Evolutionary conservation across 2,329 filamentous ascomycete genomes (phyloP).

Genomic region (Berkeleyomyces basicola): DNA sequence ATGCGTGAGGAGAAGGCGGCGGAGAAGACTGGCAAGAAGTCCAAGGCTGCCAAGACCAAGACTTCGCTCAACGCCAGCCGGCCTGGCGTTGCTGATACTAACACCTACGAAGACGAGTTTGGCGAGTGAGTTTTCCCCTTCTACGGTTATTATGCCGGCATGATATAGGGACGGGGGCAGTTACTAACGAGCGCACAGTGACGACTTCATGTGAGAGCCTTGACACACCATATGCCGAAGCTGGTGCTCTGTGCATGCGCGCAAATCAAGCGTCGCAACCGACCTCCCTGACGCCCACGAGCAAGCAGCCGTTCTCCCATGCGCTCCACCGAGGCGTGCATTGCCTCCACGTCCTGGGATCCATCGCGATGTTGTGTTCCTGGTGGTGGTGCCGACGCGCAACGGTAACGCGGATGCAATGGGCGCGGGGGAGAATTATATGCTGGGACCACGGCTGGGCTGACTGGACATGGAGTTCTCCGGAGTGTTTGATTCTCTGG

Average conservation of each 20-base stretch:
- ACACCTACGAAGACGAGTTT: slow-evolving; percentile 52
- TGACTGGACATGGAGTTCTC: neutral
- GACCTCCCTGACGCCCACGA: neutral
- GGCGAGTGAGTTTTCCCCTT: slow-evolving; percentile 52
- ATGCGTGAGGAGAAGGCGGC: slow-evolving; percentile 95
- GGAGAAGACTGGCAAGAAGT: slow-evolving; percentile 92
- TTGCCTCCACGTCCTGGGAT: neutral
- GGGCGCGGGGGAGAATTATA: no score
- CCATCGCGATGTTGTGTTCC: neutral
- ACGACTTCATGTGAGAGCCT: slow-evolving; percentile 15
- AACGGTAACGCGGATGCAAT: neutral
- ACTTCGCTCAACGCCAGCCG: slow-evolving; percentile 55
- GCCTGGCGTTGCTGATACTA: slow-evolving; percentile 49
- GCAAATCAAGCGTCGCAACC: neutral
- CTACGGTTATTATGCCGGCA: neutral
- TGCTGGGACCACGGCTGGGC: neutral
- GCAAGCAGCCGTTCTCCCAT: neutral
- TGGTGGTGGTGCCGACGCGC: neutral
- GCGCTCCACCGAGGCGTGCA: neutral
- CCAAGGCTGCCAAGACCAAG: slow-evolving; percentile 93
- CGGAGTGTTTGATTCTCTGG: neutral
- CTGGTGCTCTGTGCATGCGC: neutral
- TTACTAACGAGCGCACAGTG: slow-evolving; percentile 11
- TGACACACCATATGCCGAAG: neutral
- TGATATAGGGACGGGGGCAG: neutral